Conservation (phyloP, 176 grass and related monocot genomes). For the Elaeis guineensis region DNA sequence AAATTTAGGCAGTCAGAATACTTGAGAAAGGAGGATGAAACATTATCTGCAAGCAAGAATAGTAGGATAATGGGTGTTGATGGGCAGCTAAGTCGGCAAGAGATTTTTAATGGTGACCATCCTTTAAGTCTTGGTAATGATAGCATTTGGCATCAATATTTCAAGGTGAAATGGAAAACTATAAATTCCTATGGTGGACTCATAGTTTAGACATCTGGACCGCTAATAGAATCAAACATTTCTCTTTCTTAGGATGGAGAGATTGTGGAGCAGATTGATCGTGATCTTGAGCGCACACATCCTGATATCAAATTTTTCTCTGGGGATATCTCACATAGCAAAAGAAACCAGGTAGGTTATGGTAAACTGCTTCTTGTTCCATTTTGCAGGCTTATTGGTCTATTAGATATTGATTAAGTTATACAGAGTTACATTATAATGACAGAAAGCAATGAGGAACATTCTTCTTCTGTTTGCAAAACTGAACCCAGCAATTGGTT, state of each 20-base stretch:
- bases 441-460: constrained; percentile 72
- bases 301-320: constrained; percentile 77
- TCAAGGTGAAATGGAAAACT: constrained; percentile 38
- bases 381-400: constrained; percentile 1
- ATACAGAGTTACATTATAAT: constrained; percentile 5
- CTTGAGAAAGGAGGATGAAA: constrained; percentile 36
- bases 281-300: constrained; percentile 87
- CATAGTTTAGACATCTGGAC: background rate
- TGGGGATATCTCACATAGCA: constrained; percentile 26
- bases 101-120: constrained; percentile 82
- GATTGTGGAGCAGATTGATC: constrained; percentile 83
- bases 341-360: constrained; percentile 46
- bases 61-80: constrained; percentile 23
- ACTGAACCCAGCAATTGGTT: constrained; percentile 79
- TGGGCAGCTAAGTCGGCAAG: constrained; percentile 45
- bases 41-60: constrained; percentile 33
- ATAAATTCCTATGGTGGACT: background rate
- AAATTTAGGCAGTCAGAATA: constrained; percentile 37
- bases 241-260: constrained; percentile 59
- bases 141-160: constrained; percentile 85
- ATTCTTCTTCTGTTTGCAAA: constrained; percentile 92
- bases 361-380: constrained; percentile 19
- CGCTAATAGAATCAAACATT: background rate
- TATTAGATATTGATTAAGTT: background rate
- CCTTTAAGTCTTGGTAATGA: constrained; percentile 70